Conservation (phyloP, 306 rosid genomes). For the Ormosia emarginata region DNA sequence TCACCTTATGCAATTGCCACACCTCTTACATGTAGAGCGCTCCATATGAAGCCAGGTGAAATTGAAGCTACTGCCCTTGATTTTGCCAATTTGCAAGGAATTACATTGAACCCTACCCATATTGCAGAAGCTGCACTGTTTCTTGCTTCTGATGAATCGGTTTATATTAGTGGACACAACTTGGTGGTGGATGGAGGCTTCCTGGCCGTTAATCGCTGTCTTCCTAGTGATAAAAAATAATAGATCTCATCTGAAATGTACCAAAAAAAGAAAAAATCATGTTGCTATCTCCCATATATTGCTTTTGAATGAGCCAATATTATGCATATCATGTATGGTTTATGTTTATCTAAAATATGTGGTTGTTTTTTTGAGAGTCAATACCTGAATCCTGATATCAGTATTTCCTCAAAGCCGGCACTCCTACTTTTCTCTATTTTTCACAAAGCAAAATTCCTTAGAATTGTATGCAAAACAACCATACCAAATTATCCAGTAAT, state of each 20-base stretch:
- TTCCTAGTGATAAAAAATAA: constrained; percentile 7
- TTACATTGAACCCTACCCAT: constrained; percentile 49
- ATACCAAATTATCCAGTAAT: not conserved
- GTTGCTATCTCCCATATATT: too few species aligned
- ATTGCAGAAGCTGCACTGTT: constrained; percentile 71
- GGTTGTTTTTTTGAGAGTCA: too few species aligned
- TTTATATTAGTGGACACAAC: constrained; percentile 60
- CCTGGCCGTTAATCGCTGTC: constrained; percentile 37
- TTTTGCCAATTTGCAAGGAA: constrained; percentile 56
- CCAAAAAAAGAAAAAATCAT: too few species aligned
- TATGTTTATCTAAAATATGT: too few species aligned
- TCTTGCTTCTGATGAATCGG: constrained; percentile 73
- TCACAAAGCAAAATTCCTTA: not conserved
- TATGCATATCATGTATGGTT: not conserved
- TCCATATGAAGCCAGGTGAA: constrained; percentile 21
- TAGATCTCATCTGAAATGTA: not conserved
- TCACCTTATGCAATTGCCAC: constrained; percentile 70
- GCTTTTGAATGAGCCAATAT: too few species aligned
- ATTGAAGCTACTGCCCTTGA: constrained; percentile 33
- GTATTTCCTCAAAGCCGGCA: too few species aligned
- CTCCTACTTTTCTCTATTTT: too few species aligned
- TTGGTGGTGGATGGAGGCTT: constrained; percentile 71
- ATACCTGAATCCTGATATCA: too few species aligned
- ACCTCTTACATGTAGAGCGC: constrained; percentile 38
- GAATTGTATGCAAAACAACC: not conserved